Evolutionary conservation across 148 eudicot species (phyloP).

Genomic region (Pharnaceum exiguum): DNA sequence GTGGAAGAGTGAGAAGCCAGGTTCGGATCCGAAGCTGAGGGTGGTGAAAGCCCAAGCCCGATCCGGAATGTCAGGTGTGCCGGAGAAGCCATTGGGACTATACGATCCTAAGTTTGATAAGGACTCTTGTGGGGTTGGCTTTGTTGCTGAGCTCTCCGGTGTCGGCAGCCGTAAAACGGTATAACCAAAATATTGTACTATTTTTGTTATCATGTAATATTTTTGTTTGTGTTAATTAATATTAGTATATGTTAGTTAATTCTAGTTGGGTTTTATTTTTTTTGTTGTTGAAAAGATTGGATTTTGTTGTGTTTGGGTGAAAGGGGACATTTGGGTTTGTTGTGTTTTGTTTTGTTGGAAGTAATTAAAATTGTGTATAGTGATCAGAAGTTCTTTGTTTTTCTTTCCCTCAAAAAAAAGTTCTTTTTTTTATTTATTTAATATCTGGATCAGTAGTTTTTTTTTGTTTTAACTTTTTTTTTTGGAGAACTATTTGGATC

Average conservation of each 20-base stretch:
- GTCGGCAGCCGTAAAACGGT: slow-evolving; percentile 88
- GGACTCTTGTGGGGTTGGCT: slow-evolving; percentile 97
- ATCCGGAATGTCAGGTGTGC: slow-evolving; percentile 74
- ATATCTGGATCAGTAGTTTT: no score
- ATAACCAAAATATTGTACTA: neutral
- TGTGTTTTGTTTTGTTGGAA: no score
- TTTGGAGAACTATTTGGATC: no score
- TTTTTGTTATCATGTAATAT: neutral
- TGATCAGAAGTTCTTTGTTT: neutral
- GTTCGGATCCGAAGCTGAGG: slow-evolving; percentile 47
- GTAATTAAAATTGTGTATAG: neutral
- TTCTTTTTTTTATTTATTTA: no score
- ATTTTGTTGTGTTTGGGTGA: no score
- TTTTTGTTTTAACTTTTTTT: no score
- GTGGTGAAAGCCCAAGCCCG: slow-evolving; percentile 48
- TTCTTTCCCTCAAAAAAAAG: no score
- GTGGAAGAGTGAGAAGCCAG: slow-evolving; percentile 38
- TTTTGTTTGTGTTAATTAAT: neutral
- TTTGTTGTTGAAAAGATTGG: no score
- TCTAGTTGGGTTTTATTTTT: neutral
- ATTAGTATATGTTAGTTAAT: neutral
- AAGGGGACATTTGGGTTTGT: no score
- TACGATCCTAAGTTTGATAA: slow-evolving; percentile 79
- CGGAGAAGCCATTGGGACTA: slow-evolving; percentile 86
- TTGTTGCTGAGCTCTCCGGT: slow-evolving; percentile 90